These are phyloP conservation scores for Astrothelium subdiscretum DNA, from an alignment of 495 filamentous ascomycete species.

Conservation along the genomic window DNA sequence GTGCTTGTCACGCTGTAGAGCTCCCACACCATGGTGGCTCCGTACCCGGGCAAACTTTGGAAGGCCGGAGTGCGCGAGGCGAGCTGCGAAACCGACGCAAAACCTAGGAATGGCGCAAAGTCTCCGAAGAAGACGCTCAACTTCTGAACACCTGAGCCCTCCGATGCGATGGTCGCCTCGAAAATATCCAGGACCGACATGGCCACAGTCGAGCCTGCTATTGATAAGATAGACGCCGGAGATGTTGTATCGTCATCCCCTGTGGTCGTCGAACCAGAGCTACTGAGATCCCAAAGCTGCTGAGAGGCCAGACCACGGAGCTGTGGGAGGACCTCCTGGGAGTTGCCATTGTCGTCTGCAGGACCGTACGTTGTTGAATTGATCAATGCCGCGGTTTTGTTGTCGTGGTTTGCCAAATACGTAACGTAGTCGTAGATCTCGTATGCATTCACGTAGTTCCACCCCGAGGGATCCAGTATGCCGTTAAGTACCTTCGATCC, in stretches of 20 bases:
- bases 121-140: slow-evolving; percentile 59
- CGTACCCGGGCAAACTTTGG: slow-evolving; percentile 55
- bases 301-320: slow-evolving; percentile 53
- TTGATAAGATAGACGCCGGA: not conserved
- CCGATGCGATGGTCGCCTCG: slow-evolving; percentile 31
- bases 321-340: slow-evolving; percentile 27
- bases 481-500: slow-evolving; percentile 17
- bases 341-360: no score
- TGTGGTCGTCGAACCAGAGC: slow-evolving; percentile 6
- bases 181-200: slow-evolving; percentile 40
- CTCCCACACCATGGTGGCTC: slow-evolving; percentile 63
- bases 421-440: slow-evolving; percentile 63
- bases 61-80: slow-evolving; percentile 60
- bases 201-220: slow-evolving; percentile 14
- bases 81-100: slow-evolving; percentile 28
- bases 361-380: slow-evolving; percentile 1
- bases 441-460: slow-evolving; percentile 45
- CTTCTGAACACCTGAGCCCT: slow-evolving; percentile 23
- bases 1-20: slow-evolving; percentile 43
- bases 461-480: slow-evolving; percentile 21
- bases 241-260: slow-evolving; percentile 3
- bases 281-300: slow-evolving; percentile 47
- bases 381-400: slow-evolving; percentile 30
- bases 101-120: slow-evolving; percentile 49
- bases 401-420: slow-evolving; percentile 59